Conservation (phyloP, 2,329 filamentous ascomycete species). For the Emergomyces africanus region DNA sequence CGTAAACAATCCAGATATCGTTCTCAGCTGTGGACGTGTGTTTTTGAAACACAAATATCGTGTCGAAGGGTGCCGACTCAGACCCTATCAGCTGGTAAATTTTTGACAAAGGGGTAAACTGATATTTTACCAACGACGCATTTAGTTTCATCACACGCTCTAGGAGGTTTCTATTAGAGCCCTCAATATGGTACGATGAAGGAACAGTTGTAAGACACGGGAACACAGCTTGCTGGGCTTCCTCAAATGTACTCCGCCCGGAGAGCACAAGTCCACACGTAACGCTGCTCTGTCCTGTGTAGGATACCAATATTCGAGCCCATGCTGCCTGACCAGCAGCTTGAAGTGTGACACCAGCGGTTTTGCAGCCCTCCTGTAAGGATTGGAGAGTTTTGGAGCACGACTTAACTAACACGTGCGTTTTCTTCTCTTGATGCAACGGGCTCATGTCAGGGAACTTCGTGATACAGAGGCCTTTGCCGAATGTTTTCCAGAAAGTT, state of each 20-base stretch:
- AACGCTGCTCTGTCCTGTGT: constrained; percentile 60
- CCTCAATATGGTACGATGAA: constrained; percentile 44
- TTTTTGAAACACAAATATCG: constrained; percentile 73
- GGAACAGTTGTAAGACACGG: constrained; percentile 77
- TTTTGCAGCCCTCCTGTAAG: constrained; percentile 45
- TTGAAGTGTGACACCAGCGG: constrained; percentile 58
- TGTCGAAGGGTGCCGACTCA: constrained; percentile 63
- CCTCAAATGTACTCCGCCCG: constrained; percentile 49
- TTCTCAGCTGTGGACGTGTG: constrained; percentile 17
- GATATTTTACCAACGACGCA: constrained; percentile 51
- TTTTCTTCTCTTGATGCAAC: constrained; percentile 26
- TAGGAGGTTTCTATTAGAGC: constrained; percentile 46
- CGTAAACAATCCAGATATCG: constrained; percentile 45
- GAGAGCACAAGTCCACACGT: constrained; percentile 74
- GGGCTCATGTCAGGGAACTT: constrained; percentile 69
- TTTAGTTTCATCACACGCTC: constrained; percentile 53
- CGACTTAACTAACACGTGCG: constrained; percentile 22
- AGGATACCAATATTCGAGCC: constrained; percentile 60
- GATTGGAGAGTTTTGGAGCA: constrained; percentile 30
- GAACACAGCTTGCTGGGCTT: constrained; percentile 50
- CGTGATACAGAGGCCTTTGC: constrained; percentile 44
- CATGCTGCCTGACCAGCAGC: constrained; percentile 65
- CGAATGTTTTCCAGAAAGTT: constrained; percentile 51
- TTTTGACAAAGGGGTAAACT: constrained; percentile 56
- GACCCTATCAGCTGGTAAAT: constrained; percentile 60